phyloP scores from a whole-genome alignment of 225 moss, liverwort and hornwort genomes.

The Climacium dendroides region DNA sequence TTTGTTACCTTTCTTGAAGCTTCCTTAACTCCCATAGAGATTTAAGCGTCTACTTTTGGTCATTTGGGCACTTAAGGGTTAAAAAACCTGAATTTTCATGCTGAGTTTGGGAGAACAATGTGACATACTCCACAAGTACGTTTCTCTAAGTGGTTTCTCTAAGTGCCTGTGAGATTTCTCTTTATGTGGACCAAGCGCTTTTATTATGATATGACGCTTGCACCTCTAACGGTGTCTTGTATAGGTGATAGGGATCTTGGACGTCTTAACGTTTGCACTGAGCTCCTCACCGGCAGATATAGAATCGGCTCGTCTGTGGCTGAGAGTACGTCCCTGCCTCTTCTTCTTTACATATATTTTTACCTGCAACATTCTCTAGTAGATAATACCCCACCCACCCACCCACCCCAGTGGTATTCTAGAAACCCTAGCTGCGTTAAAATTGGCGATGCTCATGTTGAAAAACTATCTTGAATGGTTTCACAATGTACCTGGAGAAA shows the following conservation, averaged over 20 bases:
- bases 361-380: background rate
- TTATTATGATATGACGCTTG: background rate
- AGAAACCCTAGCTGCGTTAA: background rate
- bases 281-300: slow-evolving; percentile 64
- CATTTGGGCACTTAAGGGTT: background rate
- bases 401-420: background rate
- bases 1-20: background rate
- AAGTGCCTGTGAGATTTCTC: background rate
- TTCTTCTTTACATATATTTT: background rate
- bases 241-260: slow-evolving; percentile 81
- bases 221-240: background rate
- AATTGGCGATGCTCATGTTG: background rate
- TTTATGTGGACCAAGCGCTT: background rate
- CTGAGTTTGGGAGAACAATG: background rate
- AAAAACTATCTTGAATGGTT: background rate
- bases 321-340: slow-evolving; percentile 41
- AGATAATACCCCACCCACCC: background rate
- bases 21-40: background rate
- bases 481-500: background rate
- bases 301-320: slow-evolving; percentile 79
- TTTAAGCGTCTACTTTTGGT: background rate
- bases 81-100: background rate
- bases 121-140: background rate
- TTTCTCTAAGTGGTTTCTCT: background rate
- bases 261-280: slow-evolving; percentile 59